These are phyloP conservation scores for Tuctoria greenei DNA, from an alignment of 176 grass and related monocot genomes.

Conservation along the genomic window DNA sequence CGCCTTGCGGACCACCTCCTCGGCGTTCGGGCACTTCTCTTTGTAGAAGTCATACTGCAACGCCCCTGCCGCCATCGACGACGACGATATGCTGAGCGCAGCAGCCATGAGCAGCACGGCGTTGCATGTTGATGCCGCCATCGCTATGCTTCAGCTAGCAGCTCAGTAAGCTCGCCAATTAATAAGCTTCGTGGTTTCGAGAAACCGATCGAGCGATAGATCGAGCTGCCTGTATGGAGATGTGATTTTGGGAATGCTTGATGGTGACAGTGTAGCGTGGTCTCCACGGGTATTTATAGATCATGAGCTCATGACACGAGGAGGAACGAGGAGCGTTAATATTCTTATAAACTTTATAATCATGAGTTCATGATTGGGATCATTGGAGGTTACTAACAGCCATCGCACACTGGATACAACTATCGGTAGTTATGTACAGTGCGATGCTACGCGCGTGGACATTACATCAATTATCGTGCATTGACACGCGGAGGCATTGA, in stretches of 20 bases:
- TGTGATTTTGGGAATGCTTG: neutral
- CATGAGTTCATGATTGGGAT: neutral
- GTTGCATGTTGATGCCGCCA: neutral
- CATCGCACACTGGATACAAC: neutral
- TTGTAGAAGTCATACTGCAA: slow-evolving; percentile 21
- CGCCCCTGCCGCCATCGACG: neutral
- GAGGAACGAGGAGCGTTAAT: neutral
- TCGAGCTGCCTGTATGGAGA: neutral
- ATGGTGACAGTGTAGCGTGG: neutral
- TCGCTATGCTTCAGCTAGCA: neutral
- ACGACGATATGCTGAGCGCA: neutral
- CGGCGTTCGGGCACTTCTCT: neutral
- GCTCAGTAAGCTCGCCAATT: too few relatives aligned
- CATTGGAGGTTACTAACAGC: neutral
- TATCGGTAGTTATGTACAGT: neutral
- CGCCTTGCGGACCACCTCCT: neutral
- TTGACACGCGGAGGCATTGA: neutral
- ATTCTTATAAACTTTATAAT: neutral
- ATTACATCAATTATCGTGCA: neutral
- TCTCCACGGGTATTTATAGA: neutral
- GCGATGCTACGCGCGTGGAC: neutral
- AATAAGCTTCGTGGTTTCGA: neutral
- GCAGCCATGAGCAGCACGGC: neutral
- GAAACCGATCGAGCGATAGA: neutral
- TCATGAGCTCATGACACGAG: neutral